Conservation (phyloP, 306 rosid species). For the Cucurbita ficifolia region DNA sequence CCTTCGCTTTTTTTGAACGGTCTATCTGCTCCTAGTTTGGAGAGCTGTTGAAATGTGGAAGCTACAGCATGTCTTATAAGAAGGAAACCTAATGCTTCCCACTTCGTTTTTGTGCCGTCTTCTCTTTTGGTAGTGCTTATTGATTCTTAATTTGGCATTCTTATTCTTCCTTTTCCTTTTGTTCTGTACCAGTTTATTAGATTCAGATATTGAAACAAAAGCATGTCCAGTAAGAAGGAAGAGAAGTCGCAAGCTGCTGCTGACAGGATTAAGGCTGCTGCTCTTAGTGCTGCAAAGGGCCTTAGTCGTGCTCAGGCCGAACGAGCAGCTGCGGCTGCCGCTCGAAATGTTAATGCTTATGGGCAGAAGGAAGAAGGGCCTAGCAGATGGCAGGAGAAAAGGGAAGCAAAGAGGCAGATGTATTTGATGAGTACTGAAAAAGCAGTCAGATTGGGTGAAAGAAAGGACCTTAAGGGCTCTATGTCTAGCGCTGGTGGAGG, state of each 20-base stretch:
- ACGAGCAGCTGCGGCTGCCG: conserved; percentile 86
- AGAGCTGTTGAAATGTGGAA: background rate
- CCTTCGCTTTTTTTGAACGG: background rate
- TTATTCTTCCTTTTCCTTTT: background rate
- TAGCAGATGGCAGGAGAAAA: conserved; percentile 99
- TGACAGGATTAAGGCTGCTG: conserved; percentile 91
- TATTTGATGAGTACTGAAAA: conserved; percentile 96
- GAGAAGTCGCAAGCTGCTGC: conserved; percentile 93
- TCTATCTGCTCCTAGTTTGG: background rate
- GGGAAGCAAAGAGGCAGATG: conserved; percentile 98
- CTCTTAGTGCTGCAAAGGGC: conserved; percentile 87
- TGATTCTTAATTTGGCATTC: background rate
- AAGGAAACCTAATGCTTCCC: conserved; percentile 31
- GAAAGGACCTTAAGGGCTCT: conserved; percentile 56
- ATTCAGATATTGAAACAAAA: conserved; percentile 13
- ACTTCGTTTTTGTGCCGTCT: background rate
- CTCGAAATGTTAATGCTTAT: conserved; percentile 91
- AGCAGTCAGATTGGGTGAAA: conserved; percentile 85
- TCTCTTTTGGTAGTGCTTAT: background rate
- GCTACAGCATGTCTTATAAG: conserved; percentile 52
- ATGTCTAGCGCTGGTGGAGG: conserved; percentile 29
- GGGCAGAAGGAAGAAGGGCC: conserved; percentile 99
- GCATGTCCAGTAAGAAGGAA: conserved; percentile 92
- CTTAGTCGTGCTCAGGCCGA: conserved; percentile 98
- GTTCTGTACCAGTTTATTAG: background rate